A percentile compares a stretch with the other conserved stretches of the same genome.
These are phyloP conservation scores for Botryotinia globosa DNA, from an alignment of 2,329 filamentous ascomycete species.

Conservation along the genomic window DNA sequence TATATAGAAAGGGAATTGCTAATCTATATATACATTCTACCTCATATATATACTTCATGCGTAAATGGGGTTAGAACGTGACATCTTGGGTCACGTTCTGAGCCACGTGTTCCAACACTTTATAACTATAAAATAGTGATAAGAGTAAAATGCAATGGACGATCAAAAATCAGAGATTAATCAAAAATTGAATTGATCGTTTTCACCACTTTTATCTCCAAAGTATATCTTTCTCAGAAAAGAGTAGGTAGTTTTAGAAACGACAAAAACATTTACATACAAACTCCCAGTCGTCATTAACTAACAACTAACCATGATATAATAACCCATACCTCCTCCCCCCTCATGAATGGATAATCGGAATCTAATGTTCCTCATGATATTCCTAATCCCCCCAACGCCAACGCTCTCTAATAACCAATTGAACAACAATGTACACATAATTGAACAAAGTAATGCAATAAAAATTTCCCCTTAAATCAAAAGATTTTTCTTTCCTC, in stretches of 20 bases:
- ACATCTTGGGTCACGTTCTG: too few species aligned
- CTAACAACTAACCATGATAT: constrained; percentile 7
- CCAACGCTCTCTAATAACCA: constrained; percentile 6
- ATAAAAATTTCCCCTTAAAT: background rate
- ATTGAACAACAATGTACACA: background rate
- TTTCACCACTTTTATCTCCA: background rate
- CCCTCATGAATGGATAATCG: constrained; percentile 1
- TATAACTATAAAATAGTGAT: too few species aligned
- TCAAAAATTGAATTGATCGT: background rate
- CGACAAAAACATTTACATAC: background rate
- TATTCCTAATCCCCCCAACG: constrained; percentile 10
- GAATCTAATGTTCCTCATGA: background rate
- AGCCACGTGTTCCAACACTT: too few species aligned
- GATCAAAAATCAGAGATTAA: background rate
- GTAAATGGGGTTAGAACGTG: too few species aligned
- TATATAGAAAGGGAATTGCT: too few species aligned
- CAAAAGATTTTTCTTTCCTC: constrained; percentile 11
- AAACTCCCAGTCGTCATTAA: background rate
- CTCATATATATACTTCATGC: too few species aligned
- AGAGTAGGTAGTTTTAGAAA: background rate
- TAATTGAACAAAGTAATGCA: background rate
- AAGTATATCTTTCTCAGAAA: background rate
- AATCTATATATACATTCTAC: too few species aligned
- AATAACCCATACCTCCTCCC: constrained; percentile 8
- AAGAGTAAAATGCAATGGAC: background rate